These are phyloP conservation scores for Inga leiocalycina DNA, from an alignment of 306 rosid species.

Conservation along the genomic window DNA sequence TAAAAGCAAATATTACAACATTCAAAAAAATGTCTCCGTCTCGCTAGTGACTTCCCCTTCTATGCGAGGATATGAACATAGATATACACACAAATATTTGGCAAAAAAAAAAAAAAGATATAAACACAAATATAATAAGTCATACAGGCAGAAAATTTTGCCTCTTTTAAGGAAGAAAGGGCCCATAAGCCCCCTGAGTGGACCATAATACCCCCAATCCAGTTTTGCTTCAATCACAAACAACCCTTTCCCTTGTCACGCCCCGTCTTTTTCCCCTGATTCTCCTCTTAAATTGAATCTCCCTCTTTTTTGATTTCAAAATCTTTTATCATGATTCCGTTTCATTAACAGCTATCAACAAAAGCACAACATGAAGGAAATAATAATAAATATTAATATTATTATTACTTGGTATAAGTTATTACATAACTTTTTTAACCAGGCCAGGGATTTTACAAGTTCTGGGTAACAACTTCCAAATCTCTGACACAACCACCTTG, in stretches of 20 bases:
- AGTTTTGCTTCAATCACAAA: neutral
- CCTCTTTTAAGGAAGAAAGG: constrained; percentile 23
- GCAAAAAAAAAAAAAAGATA: too few relatives aligned
- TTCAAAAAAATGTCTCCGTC: constrained; percentile 30
- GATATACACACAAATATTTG: neutral
- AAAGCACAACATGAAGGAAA: neutral
- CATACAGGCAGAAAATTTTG: neutral
- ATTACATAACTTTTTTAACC: constrained; percentile 27
- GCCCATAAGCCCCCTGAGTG: neutral
- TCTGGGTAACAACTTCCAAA: constrained; percentile 28
- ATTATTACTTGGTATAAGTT: constrained; percentile 32
- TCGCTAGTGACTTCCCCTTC: neutral
- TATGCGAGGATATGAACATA: neutral
- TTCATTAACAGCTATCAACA: neutral
- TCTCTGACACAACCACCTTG: neutral
- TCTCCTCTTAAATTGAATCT: neutral
- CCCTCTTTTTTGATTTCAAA: neutral
- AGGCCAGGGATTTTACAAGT: constrained; percentile 27
- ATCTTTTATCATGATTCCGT: neutral
- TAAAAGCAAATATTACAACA: constrained; percentile 13
- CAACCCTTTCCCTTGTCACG: neutral
- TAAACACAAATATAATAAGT: neutral
- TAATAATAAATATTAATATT: neutral
- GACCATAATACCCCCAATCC: neutral
- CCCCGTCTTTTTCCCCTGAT: neutral